These are phyloP conservation scores for Trametes elegans DNA, from an alignment of 768 basidiomycete species.

Conservation along the genomic window DNA sequence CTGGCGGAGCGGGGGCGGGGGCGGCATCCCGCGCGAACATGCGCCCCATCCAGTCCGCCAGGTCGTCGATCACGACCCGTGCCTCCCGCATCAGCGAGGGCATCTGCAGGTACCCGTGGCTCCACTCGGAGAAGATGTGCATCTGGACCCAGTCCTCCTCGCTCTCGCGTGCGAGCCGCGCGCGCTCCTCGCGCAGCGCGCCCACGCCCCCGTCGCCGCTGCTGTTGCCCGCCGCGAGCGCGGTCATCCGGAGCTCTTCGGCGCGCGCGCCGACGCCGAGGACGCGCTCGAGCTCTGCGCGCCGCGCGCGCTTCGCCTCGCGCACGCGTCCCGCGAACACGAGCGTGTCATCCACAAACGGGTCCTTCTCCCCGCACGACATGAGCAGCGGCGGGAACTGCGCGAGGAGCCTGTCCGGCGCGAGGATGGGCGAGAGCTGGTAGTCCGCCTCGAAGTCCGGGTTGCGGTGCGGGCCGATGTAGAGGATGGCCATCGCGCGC, in stretches of 20 bases:
- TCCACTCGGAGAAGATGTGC: constrained; percentile 94
- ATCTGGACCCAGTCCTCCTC: constrained; percentile 96
- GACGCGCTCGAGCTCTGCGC: constrained; percentile 64
- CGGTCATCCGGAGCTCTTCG: constrained; percentile 61
- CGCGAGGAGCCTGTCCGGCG: constrained; percentile 79
- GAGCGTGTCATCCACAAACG: constrained; percentile 96
- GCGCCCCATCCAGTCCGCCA: constrained; percentile 90
- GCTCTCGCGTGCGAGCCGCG: constrained; percentile 59
- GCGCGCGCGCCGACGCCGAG: constrained; percentile 60
- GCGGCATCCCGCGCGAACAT: constrained; percentile 46
- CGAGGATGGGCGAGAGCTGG: constrained; percentile 91
- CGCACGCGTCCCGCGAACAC: constrained; percentile 95
- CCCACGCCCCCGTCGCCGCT: constrained; percentile 25
- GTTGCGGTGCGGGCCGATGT: constrained; percentile 90
- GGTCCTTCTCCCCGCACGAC: constrained; percentile 92
- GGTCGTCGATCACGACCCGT: constrained; percentile 70
- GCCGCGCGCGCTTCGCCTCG: constrained; percentile 87
- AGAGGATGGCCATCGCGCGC: constrained; percentile 98
- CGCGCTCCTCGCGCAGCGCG: constrained; percentile 56
- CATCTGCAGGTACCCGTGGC: constrained; percentile 97
- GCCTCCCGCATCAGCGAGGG: constrained; percentile 81
- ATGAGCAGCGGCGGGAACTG: constrained; percentile 93
- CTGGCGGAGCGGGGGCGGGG: background rate
- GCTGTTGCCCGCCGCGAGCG: constrained; percentile 25
- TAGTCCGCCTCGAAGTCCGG: constrained; percentile 96